Evolutionary conservation across 2,329 filamentous ascomycete genomes (phyloP).

Genomic region (Penicillium brasilianum): DNA sequence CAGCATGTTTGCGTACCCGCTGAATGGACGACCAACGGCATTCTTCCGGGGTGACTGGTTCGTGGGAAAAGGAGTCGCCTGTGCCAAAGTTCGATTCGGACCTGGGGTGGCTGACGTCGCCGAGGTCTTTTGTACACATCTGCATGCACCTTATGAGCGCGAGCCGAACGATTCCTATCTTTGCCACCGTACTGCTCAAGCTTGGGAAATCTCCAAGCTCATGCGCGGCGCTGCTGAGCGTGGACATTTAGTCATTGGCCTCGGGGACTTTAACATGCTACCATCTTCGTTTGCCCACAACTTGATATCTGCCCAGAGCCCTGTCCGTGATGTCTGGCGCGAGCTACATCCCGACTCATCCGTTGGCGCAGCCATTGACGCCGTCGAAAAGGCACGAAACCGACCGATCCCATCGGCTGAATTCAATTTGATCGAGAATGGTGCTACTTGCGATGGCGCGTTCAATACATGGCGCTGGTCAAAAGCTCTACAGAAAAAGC

Average conservation of each 20-base stretch:
- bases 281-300: constrained; percentile 82
- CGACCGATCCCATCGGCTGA: constrained; percentile 74
- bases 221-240: constrained; percentile 79
- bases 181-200: constrained; percentile 87
- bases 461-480: constrained; percentile 96
- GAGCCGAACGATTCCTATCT: constrained; percentile 83
- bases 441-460: constrained; percentile 81
- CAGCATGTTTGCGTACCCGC: constrained; percentile 82
- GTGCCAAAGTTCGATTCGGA: constrained; percentile 76
- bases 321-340: constrained; percentile 83
- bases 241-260: constrained; percentile 80
- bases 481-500: constrained; percentile 68
- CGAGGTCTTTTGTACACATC: constrained; percentile 92
- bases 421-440: constrained; percentile 79
- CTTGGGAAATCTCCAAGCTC: constrained; percentile 92
- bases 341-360: constrained; percentile 82
- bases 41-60: constrained; percentile 97
- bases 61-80: constrained; percentile 91
- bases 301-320: constrained; percentile 77
- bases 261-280: constrained; percentile 98
- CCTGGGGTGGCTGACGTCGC: constrained; percentile 67
- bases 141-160: constrained; percentile 85
- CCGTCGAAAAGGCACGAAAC: constrained; percentile 68
- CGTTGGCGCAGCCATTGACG: constrained; percentile 72
- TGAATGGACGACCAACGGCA: constrained; percentile 90